A percentile compares a stretch with the other conserved stretches of the same genome.
Evolutionary conservation across 2,329 filamentous ascomycete genomes (phyloP).

Genomic region (Stemphylium beticola): DNA sequence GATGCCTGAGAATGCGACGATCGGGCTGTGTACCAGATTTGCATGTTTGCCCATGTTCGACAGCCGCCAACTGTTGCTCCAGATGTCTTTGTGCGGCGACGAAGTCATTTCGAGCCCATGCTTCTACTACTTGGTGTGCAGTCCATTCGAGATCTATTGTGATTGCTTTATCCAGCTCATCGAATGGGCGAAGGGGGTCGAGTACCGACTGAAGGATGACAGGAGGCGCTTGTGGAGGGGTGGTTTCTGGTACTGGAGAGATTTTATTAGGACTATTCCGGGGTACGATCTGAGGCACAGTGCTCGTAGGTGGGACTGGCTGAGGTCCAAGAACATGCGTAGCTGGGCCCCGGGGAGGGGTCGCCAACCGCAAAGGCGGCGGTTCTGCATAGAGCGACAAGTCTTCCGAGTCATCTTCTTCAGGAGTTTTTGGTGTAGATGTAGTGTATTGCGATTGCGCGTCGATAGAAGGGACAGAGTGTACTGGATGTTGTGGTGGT

Average conservation of each 20-base stretch:
- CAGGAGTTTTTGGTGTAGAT: neutral
- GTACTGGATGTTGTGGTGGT: no score
- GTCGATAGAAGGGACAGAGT: no score
- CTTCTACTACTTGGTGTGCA: slow-evolving; percentile 25
- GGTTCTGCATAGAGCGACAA: no score
- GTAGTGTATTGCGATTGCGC: neutral
- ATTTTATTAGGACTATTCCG: no score
- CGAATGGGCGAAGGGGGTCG: slow-evolving; percentile 11
- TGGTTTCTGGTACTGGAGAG: no score
- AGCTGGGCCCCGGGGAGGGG: no score
- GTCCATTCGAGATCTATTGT: slow-evolving; percentile 27
- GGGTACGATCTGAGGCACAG: no score
- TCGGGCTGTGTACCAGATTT: slow-evolving; percentile 31
- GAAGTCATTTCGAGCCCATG: slow-evolving; percentile 33
- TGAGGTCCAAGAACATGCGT: no score
- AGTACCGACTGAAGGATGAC: neutral
- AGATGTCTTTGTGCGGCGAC: slow-evolving; percentile 24
- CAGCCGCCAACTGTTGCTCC: slow-evolving; percentile 33
- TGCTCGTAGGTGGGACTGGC: no score
- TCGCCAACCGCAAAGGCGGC: no score
- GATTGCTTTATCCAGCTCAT: slow-evolving; percentile 8
- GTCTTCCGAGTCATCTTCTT: no score
- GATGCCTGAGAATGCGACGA: slow-evolving; percentile 32
- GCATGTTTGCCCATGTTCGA: slow-evolving; percentile 33
- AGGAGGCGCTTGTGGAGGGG: neutral